A percentile compares a stretch with the other conserved stretches of the same genome.
phyloP scores from a whole-genome alignment of 2,329 filamentous ascomycete genomes.

The Fusarium torulosum region DNA sequence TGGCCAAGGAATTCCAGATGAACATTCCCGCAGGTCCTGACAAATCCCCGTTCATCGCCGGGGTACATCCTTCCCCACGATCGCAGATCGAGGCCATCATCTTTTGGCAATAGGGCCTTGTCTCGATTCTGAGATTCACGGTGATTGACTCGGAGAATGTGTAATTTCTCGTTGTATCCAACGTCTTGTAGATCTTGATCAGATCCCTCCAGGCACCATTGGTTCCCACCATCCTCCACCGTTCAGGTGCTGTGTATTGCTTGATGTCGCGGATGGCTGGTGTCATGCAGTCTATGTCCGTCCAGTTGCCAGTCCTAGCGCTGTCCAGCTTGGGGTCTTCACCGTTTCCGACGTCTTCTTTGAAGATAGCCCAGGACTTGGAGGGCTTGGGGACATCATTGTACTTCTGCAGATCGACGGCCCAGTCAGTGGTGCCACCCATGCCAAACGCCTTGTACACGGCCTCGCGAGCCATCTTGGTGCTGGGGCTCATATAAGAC shows the following conservation, averaged over 20 bases:
- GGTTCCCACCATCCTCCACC: background rate
- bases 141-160: background rate
- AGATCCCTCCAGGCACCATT: background rate
- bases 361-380: background rate
- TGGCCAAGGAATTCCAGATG: background rate
- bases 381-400: background rate
- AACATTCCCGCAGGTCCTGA: background rate
- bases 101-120: background rate
- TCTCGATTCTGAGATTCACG: background rate
- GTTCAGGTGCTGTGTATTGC: background rate
- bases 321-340: slow-evolving; percentile 11
- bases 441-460: background rate
- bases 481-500: background rate
- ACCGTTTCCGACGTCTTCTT: accelerated
- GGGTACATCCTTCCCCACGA: too few species aligned
- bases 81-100: background rate
- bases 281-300: background rate
- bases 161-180: background rate
- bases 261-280: background rate
- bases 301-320: background rate
- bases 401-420: background rate
- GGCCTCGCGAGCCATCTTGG: background rate
- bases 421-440: slow-evolving; percentile 6
- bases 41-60: background rate
- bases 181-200: background rate